phyloP scores from a whole-genome alignment of 805 yeast genomes.

The Cyberlindnera maritima region DNA sequence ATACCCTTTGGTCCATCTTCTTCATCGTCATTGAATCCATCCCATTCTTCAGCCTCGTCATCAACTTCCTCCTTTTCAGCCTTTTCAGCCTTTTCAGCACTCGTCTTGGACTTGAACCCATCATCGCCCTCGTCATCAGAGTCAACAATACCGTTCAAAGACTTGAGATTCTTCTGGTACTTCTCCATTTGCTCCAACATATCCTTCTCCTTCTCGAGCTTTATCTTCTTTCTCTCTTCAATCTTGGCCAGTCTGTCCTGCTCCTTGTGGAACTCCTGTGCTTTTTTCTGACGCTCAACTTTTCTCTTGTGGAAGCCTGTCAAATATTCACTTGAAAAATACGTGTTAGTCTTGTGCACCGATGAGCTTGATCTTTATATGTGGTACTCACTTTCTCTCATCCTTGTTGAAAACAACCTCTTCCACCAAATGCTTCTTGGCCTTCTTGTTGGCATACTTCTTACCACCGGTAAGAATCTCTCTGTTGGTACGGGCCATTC shows the following conservation, averaged over 20 bases:
- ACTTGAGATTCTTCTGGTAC: slow-evolving; percentile 46
- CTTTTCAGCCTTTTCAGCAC: slow-evolving; percentile 31
- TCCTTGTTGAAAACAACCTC: slow-evolving; percentile 84
- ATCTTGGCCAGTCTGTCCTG: slow-evolving; percentile 69
- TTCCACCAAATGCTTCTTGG: slow-evolving; percentile 65
- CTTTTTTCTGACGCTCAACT: slow-evolving; percentile 82
- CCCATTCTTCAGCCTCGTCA: slow-evolving; percentile 34
- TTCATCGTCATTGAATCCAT: slow-evolving; percentile 35
- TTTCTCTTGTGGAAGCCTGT: slow-evolving; percentile 97
- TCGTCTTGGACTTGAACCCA: not conserved
- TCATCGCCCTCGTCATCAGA: slow-evolving; percentile 19
- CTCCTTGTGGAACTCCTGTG: slow-evolving; percentile 72
- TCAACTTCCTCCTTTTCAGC: no score
- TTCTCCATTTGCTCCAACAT: slow-evolving; percentile 61
- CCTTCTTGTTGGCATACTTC: slow-evolving; percentile 67
- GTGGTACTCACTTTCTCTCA: slow-evolving; percentile 51
- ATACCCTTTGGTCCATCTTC: slow-evolving; percentile 24
- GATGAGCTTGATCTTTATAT: no score
- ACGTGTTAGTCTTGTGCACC: no score
- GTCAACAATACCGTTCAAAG: slow-evolving; percentile 23
- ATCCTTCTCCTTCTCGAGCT: slow-evolving; percentile 69
- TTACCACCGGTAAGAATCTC: slow-evolving; percentile 88
- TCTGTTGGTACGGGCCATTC: slow-evolving; percentile 52
- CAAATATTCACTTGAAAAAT: slow-evolving; percentile 73
- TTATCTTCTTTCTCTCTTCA: slow-evolving; percentile 65